Conservation (phyloP, 352 stramenopile species). For the Pseudoperonospora humuli region DNA sequence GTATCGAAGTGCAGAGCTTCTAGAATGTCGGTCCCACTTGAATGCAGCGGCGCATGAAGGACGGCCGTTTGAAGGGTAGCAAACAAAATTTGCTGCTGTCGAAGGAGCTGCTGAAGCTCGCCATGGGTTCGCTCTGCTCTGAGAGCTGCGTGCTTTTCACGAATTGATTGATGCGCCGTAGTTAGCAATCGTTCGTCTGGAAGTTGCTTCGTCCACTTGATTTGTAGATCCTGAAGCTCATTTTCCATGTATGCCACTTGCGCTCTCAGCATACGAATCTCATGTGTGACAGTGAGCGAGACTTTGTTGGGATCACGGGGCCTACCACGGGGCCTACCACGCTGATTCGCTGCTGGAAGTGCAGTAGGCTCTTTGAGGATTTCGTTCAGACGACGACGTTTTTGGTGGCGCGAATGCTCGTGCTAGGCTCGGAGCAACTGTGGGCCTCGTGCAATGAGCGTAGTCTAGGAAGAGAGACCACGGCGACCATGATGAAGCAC, state of each 20-base stretch:
- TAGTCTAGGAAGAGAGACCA: too few species aligned
- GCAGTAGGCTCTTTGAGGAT: too few species aligned
- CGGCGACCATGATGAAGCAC: too few species aligned
- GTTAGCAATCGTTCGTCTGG: conserved; percentile 10
- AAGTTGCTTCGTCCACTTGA: conserved; percentile 18
- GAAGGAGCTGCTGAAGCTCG: conserved; percentile 22
- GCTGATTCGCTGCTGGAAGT: too few species aligned
- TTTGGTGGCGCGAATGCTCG: too few species aligned
- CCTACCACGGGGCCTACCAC: too few species aligned
- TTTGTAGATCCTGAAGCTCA: conserved; percentile 16
- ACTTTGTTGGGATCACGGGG: conserved; percentile 9
- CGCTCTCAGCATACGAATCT: conserved; percentile 22
- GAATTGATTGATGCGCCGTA: conserved; percentile 9
- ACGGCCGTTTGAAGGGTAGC: conserved; percentile 26
- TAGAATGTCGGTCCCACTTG: conserved; percentile 18
- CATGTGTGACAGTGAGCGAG: conserved; percentile 15
- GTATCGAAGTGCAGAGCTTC: conserved; percentile 29
- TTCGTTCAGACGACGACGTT: too few species aligned
- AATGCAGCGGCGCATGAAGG: conserved; percentile 22
- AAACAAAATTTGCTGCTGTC: conserved; percentile 28
- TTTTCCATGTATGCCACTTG: conserved; percentile 28
- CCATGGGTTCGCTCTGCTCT: conserved; percentile 5
- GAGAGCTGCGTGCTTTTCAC: conserved; percentile 15
- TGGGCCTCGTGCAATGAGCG: too few species aligned
- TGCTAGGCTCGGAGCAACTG: too few species aligned